Evolutionary conservation across 257 asterid species (phyloP), one percentile per base, ranked within the genome.

Genomic region (Capsicum chinense): DNA sequence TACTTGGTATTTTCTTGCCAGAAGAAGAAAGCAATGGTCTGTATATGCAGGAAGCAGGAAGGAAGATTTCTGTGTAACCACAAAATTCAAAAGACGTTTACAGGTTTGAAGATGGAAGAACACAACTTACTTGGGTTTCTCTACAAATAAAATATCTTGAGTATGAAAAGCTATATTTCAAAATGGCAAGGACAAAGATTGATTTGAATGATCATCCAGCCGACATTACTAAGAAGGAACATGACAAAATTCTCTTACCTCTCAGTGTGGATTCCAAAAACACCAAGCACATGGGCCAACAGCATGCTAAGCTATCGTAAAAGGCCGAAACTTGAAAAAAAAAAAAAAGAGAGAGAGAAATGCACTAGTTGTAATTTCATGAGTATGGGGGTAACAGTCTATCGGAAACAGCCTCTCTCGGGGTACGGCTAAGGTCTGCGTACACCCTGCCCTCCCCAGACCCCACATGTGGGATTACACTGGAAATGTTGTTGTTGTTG

Each of bases 171-270:
- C 11, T 47, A n/a, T 12, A 19, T 47, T 47, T 71, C 80, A n/a
- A 71, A 21, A 47, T 1, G 11, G 33, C 9, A n/a, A 21, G 37
- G 58, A 71, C n/a, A 47, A n/a, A 71, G 58, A 71, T 71, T 71
- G 79, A 71, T 71, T 58, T 71, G 58, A 71, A 71, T 71, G 39
- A 71, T 71, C 58, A 71, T 47, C n/a, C 79, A 47, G 44, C 79
- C 79, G 15, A 19, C 37, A 71, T 47, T 10, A 47, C 58, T 71
- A 47, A 44, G 44, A 39, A 39, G 44, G 44, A 39, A 39, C 5
- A 4, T 39, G 79, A 47, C 58, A 71, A 3, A n/a, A 58, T 44
- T 71, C 60, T 74, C 44, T 48, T 19, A 74, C 44, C 44, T 71
- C 79, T 48, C 60, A 74, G 60, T 74, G 19, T 26, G n/a, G 80